phyloP scores from a whole-genome alignment of 2,329 filamentous ascomycete species.

The Alternaria atra region DNA sequence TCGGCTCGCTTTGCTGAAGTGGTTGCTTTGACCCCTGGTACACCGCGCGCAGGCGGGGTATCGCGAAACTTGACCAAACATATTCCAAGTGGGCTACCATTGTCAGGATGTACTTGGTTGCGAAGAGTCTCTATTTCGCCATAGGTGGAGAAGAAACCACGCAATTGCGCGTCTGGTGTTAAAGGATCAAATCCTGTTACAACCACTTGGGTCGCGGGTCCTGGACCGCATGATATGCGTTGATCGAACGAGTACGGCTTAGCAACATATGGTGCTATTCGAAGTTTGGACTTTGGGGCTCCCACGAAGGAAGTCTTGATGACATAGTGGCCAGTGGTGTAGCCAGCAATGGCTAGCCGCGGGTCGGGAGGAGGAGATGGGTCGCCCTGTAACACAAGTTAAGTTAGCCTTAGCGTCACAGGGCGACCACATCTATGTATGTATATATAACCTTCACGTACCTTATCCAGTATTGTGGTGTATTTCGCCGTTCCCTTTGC shows the following conservation, averaged over 20 bases:
- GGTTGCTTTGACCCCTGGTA: slow-evolving; percentile 69
- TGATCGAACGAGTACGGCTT: slow-evolving; percentile 84
- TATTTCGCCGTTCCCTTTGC: slow-evolving; percentile 60
- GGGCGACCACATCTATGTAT: slow-evolving; percentile 49
- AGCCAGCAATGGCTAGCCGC: slow-evolving; percentile 73
- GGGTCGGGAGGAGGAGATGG: slow-evolving; percentile 83
- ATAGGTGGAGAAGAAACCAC: slow-evolving; percentile 78
- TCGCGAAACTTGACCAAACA: slow-evolving; percentile 92
- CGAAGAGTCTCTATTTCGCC: slow-evolving; percentile 90
- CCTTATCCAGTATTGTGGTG: slow-evolving; percentile 60
- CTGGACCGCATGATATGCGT: slow-evolving; percentile 84
- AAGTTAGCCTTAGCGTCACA: slow-evolving; percentile 54
- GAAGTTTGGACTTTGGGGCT: slow-evolving; percentile 70
- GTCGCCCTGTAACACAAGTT: slow-evolving; percentile 71
- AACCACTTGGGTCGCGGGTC: slow-evolving; percentile 88
- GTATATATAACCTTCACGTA: slow-evolving; percentile 48
- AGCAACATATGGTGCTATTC: slow-evolving; percentile 78
- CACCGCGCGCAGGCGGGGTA: slow-evolving; percentile 62
- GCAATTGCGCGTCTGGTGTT: slow-evolving; percentile 79
- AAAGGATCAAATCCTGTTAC: slow-evolving; percentile 97
- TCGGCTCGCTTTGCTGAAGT: slow-evolving; percentile 85
- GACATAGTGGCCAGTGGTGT: slow-evolving; percentile 60
- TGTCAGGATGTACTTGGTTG: slow-evolving; percentile 94
- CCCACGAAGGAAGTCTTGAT: slow-evolving; percentile 68
- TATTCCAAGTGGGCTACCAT: slow-evolving; percentile 92